phyloP scores from a whole-genome alignment of 257 asterid species.

The Jaltomata sinuosa region DNA sequence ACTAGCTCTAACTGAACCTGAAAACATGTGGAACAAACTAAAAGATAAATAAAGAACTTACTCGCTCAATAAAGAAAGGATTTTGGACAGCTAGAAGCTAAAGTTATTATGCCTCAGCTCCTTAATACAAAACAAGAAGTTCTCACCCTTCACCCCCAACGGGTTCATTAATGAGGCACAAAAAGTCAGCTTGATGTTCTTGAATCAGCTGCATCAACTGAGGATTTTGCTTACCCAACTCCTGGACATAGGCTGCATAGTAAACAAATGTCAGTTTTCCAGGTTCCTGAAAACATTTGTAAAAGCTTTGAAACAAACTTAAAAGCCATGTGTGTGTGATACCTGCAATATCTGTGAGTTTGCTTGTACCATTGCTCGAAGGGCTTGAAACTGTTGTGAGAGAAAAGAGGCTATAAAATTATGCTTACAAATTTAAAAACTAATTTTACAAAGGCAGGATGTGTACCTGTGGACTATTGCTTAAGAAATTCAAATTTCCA shows the following conservation, averaged over 20 bases:
- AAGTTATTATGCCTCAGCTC: neutral
- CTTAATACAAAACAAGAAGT: neutral
- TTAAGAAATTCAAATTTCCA: slow-evolving; percentile 75
- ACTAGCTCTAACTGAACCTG: neutral
- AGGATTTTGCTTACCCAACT: slow-evolving; percentile 92
- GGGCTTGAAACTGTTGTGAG: slow-evolving; percentile 57
- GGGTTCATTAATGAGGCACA: slow-evolving; percentile 85
- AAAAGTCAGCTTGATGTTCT: slow-evolving; percentile 87
- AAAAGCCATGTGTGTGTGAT: neutral
- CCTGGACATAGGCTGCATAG: slow-evolving; percentile 90
- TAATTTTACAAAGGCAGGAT: neutral
- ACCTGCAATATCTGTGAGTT: slow-evolving; percentile 95
- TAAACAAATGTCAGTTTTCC: neutral
- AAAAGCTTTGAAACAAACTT: neutral
- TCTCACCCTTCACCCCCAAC: slow-evolving; percentile 78
- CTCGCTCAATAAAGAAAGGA: slow-evolving; percentile 45
- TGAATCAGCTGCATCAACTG: slow-evolving; percentile 72
- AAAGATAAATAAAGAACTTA: slow-evolving; percentile 23
- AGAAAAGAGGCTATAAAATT: neutral
- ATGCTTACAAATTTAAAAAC: neutral
- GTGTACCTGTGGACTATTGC: slow-evolving; percentile 76
- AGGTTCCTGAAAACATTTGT: neutral
- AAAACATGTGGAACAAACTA: neutral
- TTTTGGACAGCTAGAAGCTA: neutral
- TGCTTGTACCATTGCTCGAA: slow-evolving; percentile 83